Evolutionary conservation across 495 filamentous ascomycete species (phyloP).

Genomic region (Lasiosphaeria ovina): DNA sequence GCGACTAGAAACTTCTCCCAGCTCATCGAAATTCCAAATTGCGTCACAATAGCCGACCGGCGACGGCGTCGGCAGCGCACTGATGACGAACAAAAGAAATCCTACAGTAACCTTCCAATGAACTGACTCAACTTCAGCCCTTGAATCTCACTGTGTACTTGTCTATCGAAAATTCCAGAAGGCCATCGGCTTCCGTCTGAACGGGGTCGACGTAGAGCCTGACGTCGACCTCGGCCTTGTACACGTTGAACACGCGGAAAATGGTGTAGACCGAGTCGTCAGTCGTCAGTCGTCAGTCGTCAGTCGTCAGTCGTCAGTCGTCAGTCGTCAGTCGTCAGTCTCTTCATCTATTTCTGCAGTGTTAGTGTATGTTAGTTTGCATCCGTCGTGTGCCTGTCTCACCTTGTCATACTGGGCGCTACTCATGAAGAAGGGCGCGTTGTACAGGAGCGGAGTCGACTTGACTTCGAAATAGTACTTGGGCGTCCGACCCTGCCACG

Average conservation of each 20-base stretch:
- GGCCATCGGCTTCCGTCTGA: constrained; percentile 9
- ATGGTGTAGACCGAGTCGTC: constrained; percentile 37
- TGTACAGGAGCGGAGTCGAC: constrained; percentile 34
- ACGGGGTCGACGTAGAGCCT: constrained; percentile 41
- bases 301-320: too few species aligned
- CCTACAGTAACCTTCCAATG: too few species aligned
- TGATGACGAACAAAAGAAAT: too few species aligned
- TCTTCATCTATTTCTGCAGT: constrained; percentile 19
- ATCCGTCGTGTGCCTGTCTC: background rate
- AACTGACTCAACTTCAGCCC: too few species aligned
- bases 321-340: constrained; percentile 5
- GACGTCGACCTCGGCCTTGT: constrained; percentile 28
- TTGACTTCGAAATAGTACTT: constrained; percentile 48
- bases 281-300: constrained; percentile 1
- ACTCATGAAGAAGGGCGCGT: constrained; percentile 41
- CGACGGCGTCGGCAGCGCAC: too few species aligned
- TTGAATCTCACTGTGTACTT: constrained; percentile 5
- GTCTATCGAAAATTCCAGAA: constrained; percentile 9
- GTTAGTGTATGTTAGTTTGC: background rate
- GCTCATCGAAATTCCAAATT: too few species aligned
- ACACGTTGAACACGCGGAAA: constrained; percentile 42
- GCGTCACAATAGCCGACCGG: too few species aligned
- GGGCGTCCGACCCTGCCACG: constrained; percentile 15
- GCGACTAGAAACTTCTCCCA: too few species aligned
- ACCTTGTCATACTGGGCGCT: constrained; percentile 36